Evolutionary conservation across 495 filamentous ascomycete genomes (phyloP).

Genomic region (Daldinia grandis): DNA sequence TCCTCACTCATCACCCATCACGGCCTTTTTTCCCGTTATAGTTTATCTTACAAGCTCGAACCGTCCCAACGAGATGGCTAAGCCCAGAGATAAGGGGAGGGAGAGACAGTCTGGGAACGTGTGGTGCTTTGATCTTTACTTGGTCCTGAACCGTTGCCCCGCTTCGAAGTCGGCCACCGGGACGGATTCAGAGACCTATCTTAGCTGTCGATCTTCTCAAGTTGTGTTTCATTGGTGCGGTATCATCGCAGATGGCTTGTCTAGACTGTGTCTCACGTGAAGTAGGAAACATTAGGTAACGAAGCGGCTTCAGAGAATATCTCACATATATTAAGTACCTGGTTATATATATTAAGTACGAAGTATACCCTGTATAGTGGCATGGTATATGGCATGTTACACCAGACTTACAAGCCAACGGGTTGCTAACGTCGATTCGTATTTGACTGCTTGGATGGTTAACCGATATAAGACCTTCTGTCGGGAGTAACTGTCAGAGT

Average conservation of each 20-base stretch:
- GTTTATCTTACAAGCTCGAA: conserved; percentile 19
- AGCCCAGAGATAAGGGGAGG: background rate
- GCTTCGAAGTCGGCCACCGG: background rate
- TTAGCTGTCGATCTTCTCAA: conserved; percentile 16
- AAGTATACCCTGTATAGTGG: background rate
- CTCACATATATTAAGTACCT: background rate
- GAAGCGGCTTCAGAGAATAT: background rate
- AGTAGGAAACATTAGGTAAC: background rate
- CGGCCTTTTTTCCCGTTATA: conserved; percentile 33
- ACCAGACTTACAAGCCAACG: background rate
- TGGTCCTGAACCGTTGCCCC: background rate
- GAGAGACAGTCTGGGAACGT: background rate
- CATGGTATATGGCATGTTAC: conserved; percentile 12
- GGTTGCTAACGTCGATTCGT: background rate
- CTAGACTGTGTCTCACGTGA: conserved; percentile 3
- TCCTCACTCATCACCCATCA: conserved; percentile 21
- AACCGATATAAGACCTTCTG: background rate
- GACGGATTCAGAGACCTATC: background rate
- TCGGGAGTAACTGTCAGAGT: background rate
- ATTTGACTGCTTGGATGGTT: too few relatives aligned
- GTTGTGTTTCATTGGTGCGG: conserved; percentile 24
- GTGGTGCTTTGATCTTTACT: background rate
- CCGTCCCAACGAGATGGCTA: background rate
- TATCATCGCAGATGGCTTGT: conserved; percentile 20
- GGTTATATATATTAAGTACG: background rate